Base-by-base conservation (phyloP, 768 basidiomycete species). In the Tremella mesenterica region DNA sequence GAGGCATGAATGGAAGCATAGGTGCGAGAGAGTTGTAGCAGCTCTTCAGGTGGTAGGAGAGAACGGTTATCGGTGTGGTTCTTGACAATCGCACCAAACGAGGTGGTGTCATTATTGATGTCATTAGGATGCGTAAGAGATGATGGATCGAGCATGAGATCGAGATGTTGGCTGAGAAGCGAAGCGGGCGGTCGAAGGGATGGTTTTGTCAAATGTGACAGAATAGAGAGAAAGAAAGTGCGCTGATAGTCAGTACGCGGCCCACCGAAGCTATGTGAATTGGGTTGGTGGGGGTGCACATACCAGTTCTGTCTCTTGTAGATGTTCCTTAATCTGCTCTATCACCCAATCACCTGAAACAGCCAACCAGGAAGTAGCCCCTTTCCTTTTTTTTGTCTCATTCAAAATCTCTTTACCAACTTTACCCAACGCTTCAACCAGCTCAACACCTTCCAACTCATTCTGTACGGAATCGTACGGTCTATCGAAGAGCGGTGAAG, bases 381-480 rank as follows among this genome's bases (percentile, higher is more conserved):
- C 47, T 10, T 46, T 51, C 56, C 56, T 28, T 44, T 47, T 31
- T 47, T 58, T 70, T 47, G 53, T 50, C 44, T 45, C 64, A 58
- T 61, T 75, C 69, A 58, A 79, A 74, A 75, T 85, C 56, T 77
- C 76, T 29, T 75, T 77, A 56, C 84, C 75, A 26, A 77, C 77
- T 21, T 57, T 59, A 45, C 76, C 78, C 60, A 82, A 73, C n/a
- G 75, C 77, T 50, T 83, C 81, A 7, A 83, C 79, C 55, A 86
- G 77, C 23, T 73, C 71, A 27, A 76, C 76, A 34, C 81, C 82
- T 3, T 72, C 73, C 36, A 77, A 51, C 29, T 76, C 63, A 43
- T 44, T 44, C 20, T 60, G 56, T 36, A 60, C 52, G 6, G 69
- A 55, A 21, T 66, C 48, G 36, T 71, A 75, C 25, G 55, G 45